Evolutionary conservation across 1,284 basidiomycete genomes (phyloP).

Genomic region (Anthracocystis panici-leucophaei): DNA sequence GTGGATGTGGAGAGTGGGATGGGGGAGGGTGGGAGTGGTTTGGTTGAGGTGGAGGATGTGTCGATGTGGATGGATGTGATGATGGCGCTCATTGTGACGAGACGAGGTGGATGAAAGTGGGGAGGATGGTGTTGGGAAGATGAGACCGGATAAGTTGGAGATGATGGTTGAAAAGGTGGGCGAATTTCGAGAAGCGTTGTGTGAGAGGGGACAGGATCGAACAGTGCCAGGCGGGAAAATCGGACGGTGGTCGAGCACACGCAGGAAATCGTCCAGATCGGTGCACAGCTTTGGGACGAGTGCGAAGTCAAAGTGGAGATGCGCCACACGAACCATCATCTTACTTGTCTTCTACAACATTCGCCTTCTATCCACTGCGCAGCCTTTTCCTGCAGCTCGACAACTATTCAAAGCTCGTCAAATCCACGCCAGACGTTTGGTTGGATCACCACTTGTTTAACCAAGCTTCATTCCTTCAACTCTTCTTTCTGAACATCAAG

Average conservation of each 20-base stretch:
- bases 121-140: background rate
- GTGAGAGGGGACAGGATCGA: background rate
- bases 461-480: too few relatives aligned
- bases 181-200: background rate
- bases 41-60: conserved; percentile 6
- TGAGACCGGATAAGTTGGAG: background rate
- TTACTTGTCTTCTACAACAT: conserved; percentile 2
- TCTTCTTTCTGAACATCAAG: background rate
- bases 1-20: conserved; percentile 10
- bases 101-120: background rate
- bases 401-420: background rate
- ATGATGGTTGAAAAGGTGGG: too few relatives aligned
- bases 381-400: background rate
- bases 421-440: background rate
- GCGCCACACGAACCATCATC: background rate
- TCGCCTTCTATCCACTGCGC: background rate
- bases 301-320: conserved; percentile 1
- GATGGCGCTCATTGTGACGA: conserved; percentile 5
- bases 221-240: background rate
- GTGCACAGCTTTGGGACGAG: conserved; percentile 2
- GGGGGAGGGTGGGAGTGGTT: conserved; percentile 16
- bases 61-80: conserved; percentile 34
- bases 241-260: conserved; percentile 11
- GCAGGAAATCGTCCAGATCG: background rate
- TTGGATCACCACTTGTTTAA: background rate